Percentiles rank a stretch among this genome's conserved stretches.
Evolutionary conservation across 345 rosid genomes (phyloP).

Genomic region (Eucalyptus erythrocorys): DNA sequence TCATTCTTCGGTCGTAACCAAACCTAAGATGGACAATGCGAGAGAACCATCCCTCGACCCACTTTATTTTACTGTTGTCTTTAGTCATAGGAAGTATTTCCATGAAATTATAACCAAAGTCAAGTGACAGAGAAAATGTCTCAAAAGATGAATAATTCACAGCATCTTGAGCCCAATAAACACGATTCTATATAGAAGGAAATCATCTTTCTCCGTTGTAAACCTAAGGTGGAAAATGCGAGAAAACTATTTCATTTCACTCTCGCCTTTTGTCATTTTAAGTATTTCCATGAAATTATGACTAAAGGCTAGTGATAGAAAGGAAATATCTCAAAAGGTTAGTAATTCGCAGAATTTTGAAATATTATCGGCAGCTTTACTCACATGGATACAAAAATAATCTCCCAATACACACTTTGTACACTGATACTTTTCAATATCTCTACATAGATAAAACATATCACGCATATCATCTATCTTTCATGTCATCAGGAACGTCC

Average conservation of each 20-base stretch:
- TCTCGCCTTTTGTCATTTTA: neutral
- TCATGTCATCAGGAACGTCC: fast-evolving
- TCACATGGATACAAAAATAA: fast-evolving
- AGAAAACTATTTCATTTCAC: neutral
- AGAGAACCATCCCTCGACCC: neutral
- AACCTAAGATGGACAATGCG: neutral
- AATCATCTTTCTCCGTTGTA: neutral
- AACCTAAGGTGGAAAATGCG: neutral
- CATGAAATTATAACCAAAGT: neutral
- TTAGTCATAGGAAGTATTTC: neutral
- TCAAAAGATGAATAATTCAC: neutral
- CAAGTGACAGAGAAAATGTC: neutral
- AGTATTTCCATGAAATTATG: neutral
- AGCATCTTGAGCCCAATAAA: neutral
- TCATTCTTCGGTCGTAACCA: neutral
- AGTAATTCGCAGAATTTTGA: neutral
- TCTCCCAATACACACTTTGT: neutral
- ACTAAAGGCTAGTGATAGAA: neutral
- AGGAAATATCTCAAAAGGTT: neutral
- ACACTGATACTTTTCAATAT: neutral
- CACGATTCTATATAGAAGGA: neutral
- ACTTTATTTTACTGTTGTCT: neutral
- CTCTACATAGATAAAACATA: neutral
- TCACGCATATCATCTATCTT: neutral
- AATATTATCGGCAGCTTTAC: neutral